Conservation (phyloP, 148 eudicot genomes). For the Salicornia ramosissima region DNA sequence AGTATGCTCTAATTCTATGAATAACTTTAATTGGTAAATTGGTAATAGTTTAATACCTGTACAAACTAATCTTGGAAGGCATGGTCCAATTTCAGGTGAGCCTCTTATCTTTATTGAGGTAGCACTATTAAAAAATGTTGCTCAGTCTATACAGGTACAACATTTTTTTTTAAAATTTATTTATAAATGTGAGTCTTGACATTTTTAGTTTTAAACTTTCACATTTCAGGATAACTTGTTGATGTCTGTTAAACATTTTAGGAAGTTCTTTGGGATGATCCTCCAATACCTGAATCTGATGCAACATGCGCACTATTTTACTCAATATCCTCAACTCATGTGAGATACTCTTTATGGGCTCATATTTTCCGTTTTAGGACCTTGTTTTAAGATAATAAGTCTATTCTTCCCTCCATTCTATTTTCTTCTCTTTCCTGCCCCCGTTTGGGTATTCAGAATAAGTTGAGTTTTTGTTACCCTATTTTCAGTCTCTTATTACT, state of each 20-base stretch:
- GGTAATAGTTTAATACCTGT: neutral
- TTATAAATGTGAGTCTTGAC: neutral
- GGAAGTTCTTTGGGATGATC: constrained; percentile 97
- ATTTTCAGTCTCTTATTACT: neutral
- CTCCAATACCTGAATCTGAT: constrained; percentile 79
- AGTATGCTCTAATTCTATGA: neutral
- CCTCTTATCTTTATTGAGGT: constrained; percentile 98
- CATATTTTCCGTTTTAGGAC: neutral
- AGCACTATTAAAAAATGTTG: constrained; percentile 75
- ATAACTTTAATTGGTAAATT: neutral
- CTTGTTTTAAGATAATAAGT: neutral
- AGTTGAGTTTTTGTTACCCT: neutral
- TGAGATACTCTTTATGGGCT: constrained; percentile 20
- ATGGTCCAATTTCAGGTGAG: constrained; percentile 56
- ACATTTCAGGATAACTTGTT: neutral
- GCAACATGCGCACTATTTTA: constrained; percentile 92
- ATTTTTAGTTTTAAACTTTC: neutral
- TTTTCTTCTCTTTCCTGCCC: no score
- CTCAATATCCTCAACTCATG: constrained; percentile 97
- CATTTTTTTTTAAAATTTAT: neutral
- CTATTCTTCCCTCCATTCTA: neutral
- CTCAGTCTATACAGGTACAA: constrained; percentile 76
- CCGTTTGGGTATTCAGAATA: neutral
- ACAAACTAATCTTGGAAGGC: constrained; percentile 16
- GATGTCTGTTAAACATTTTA: constrained; percentile 23